These are phyloP conservation scores for Podospora didyma DNA, from an alignment of 495 filamentous ascomycete genomes.

Conservation along the genomic window DNA sequence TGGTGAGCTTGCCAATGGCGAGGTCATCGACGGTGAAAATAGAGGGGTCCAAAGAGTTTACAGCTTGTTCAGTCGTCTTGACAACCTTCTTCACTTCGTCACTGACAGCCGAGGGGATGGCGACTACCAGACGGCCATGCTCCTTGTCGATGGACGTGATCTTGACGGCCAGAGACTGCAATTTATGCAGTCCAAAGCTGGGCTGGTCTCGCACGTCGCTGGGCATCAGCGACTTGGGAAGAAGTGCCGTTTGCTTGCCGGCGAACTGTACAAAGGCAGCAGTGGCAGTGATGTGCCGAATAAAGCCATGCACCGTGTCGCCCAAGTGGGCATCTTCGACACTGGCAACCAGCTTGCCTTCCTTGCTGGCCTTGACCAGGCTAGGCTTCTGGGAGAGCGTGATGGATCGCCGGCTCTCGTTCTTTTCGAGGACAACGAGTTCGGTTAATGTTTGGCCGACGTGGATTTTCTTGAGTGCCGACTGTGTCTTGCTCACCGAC, in stretches of 20 bases:
- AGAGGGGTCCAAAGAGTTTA: constrained; percentile 66
- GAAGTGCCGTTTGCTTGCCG: constrained; percentile 68
- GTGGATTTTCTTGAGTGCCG: constrained; percentile 70
- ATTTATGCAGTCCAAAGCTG: constrained; percentile 69
- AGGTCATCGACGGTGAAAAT: constrained; percentile 66
- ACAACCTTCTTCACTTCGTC: constrained; percentile 19
- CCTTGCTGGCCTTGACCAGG: constrained; percentile 68
- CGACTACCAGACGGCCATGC: constrained; percentile 35
- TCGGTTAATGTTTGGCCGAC: constrained; percentile 77
- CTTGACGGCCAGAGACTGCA: constrained; percentile 65
- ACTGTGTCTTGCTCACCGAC: constrained; percentile 65
- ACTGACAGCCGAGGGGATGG: constrained; percentile 26
- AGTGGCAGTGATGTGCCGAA: constrained; percentile 73
- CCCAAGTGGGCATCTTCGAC: constrained; percentile 70
- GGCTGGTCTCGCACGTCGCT: constrained; percentile 60
- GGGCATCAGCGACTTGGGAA: constrained; percentile 70
- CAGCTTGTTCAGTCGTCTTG: constrained; percentile 18
- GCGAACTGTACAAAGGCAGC: constrained; percentile 81
- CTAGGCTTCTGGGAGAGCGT: constrained; percentile 74
- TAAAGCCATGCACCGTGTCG: constrained; percentile 69
- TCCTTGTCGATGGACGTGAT: constrained; percentile 64
- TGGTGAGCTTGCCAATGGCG: constrained; percentile 67
- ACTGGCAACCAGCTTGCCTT: constrained; percentile 56
- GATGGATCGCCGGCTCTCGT: constrained; percentile 67
- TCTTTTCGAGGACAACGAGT: constrained; percentile 78